Evolutionary conservation across 768 basidiomycete genomes (phyloP).

Genomic region (Ramaria sp.): DNA sequence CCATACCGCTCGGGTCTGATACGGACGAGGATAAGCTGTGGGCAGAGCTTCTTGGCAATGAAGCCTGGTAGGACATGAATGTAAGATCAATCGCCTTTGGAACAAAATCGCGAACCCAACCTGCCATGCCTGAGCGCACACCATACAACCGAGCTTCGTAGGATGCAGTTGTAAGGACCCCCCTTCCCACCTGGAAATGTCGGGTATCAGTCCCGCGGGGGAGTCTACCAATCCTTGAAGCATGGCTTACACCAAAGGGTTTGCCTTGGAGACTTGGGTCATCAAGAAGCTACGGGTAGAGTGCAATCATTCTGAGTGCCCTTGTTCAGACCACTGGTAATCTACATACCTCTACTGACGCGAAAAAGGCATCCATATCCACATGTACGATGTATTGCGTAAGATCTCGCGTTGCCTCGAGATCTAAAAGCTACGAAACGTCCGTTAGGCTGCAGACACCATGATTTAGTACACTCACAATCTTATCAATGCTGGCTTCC

Average conservation of each 20-base stretch:
- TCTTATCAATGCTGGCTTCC: constrained; percentile 54
- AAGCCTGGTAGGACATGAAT: constrained; percentile 41
- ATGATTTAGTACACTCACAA: constrained; percentile 36
- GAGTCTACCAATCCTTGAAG: neutral
- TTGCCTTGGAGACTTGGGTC: constrained; percentile 57
- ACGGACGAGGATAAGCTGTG: constrained; percentile 65
- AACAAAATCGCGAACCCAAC: constrained; percentile 28
- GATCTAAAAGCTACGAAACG: constrained; percentile 42
- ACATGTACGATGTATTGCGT: constrained; percentile 83
- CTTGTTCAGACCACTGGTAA: neutral
- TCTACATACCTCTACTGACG: constrained; percentile 47
- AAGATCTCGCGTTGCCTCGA: constrained; percentile 71
- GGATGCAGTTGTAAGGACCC: constrained; percentile 81
- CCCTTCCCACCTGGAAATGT: constrained; percentile 52
- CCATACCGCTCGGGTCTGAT: constrained; percentile 39
- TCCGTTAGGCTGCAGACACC: neutral
- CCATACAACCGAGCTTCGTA: constrained; percentile 89
- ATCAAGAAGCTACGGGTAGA: constrained; percentile 33
- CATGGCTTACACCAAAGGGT: constrained; percentile 54
- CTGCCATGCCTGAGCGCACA: constrained; percentile 92
- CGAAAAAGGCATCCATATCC: constrained; percentile 93
- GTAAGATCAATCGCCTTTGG: neutral
- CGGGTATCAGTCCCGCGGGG: constrained; percentile 11
- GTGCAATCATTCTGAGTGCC: neutral
- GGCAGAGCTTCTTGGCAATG: constrained; percentile 89